A percentile compares a stretch with the other conserved stretches of the same genome.
These are phyloP conservation scores for Reticulascus tulasneorum DNA, from an alignment of 2,329 filamentous ascomycete genomes.

Conservation along the genomic window DNA sequence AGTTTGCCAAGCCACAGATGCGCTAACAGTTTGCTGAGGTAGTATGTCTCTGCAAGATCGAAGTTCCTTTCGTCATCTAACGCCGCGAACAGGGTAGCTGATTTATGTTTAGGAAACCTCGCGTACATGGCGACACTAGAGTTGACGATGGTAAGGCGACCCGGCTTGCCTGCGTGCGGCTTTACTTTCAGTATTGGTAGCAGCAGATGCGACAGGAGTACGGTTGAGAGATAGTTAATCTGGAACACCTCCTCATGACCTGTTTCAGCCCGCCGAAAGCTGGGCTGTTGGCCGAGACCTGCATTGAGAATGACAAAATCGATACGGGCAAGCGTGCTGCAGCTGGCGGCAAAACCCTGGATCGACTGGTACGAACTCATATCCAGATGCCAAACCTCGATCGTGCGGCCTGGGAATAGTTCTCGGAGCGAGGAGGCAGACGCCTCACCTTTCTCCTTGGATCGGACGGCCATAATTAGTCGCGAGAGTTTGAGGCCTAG, in stretches of 20 bases:
- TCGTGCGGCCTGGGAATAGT: slow-evolving; percentile 23
- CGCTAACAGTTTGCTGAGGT: slow-evolving; percentile 23
- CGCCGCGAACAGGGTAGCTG: slow-evolving; percentile 17
- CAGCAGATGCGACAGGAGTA: slow-evolving; percentile 27
- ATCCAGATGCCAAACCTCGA: slow-evolving; percentile 49
- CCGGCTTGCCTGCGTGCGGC: slow-evolving; percentile 15
- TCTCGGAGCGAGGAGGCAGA: slow-evolving; percentile 29
- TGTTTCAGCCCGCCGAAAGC: no score
- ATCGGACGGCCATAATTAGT: slow-evolving; percentile 45
- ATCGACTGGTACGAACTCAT: slow-evolving; percentile 43
- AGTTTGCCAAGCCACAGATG: slow-evolving; percentile 32
- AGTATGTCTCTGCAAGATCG: slow-evolving; percentile 17
- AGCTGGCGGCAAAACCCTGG: slow-evolving; percentile 34
- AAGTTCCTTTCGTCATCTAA: slow-evolving; percentile 25
- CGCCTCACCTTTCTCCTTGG: slow-evolving; percentile 33
- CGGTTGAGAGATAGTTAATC: slow-evolving; percentile 33
- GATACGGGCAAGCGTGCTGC: slow-evolving; percentile 29
- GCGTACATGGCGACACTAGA: slow-evolving; percentile 20
- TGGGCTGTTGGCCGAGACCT: slow-evolving; percentile 24
- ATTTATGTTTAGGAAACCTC: slow-evolving; percentile 17
- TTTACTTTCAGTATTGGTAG: slow-evolving; percentile 28
- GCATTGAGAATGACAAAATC: slow-evolving; percentile 45
- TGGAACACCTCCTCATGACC: slow-evolving; percentile 38
- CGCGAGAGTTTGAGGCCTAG: slow-evolving; percentile 32
- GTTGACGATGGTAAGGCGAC: slow-evolving; percentile 24